Base-by-base conservation (phyloP, 1,139 yeast genomes). In the Casaregolazyma lundiana region DNA sequence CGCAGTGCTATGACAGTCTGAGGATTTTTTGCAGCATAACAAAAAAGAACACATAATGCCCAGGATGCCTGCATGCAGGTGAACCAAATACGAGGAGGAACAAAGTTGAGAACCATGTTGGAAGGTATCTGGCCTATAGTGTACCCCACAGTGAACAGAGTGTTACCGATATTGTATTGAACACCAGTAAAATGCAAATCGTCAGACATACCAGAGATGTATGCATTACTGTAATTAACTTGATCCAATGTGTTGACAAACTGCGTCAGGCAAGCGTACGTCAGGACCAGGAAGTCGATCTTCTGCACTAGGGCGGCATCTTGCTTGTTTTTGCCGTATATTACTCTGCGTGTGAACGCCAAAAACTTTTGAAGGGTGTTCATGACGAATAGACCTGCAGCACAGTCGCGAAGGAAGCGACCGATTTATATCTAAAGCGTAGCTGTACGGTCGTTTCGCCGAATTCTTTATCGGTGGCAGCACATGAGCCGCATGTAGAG, bases 1-100 rank as follows among this genome's bases (percentile, higher is more conserved):
- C 88, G 68, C 50, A 78, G 66, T 1, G 75, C 86, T 60, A 77
- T 73, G 35, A 80, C 66, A 39, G 78, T 77, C 2, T 68, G 67
- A 24, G 75, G 73, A 24, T 68, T 68, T 29, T 69, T 67, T 8
- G 76, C 78, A 51, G 71, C 68, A 54, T 69, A 79, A 38, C 77
- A 66, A 17, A 76, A 74, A 37, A 83, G 68, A 0, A 90, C 83
- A 54, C 81, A 75, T 49, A 80, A 62, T 2, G 84, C 77, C 92
- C 92, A 84, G 40, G 77, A 69, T 44, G 80, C 56, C 61, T 81
- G 88, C 67, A 79, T 72, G 1, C 69, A 53, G 2, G 86, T 84
- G 45, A 81, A 67, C 16, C 79, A 71, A 51, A 71, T 77, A 54
- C 74, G 76, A 57, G 79, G 66, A 20, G 87, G 84, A 38, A 73